Evolutionary conservation across 305 asterid species (phyloP).

Genomic region (Salvia sclarea): DNA sequence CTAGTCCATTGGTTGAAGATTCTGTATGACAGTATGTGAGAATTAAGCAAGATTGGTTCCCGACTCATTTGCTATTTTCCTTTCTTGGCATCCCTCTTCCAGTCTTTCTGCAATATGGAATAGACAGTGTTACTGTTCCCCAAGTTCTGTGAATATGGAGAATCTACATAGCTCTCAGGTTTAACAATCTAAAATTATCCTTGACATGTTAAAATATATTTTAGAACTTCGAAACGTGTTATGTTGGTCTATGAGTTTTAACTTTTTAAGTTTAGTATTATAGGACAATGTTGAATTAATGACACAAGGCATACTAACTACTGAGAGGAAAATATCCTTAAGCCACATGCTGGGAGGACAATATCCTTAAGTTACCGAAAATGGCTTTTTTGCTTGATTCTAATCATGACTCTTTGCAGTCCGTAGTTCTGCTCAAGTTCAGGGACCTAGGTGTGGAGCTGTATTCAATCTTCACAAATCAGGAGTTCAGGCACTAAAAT

Average conservation of each 20-base stretch:
- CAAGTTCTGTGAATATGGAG: slow-evolving; percentile 1
- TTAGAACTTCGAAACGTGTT: not conserved
- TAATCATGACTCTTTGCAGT: slow-evolving; percentile 50
- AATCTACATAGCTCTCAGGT: slow-evolving; percentile 2
- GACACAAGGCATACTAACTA: too few species aligned
- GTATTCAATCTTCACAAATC: slow-evolving; percentile 64
- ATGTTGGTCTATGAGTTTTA: slow-evolving; percentile 21
- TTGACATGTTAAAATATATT: slow-evolving; percentile 15
- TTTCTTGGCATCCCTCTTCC: slow-evolving; percentile 14
- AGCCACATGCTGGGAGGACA: slow-evolving; percentile 7
- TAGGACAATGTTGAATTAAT: slow-evolving; percentile 24
- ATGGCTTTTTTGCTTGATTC: slow-evolving; percentile 26
- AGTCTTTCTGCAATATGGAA: not conserved
- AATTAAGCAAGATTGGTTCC: slow-evolving; percentile 7
- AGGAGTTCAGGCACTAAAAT: slow-evolving; percentile 61
- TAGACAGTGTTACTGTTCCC: slow-evolving; percentile 8
- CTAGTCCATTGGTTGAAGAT: slow-evolving; percentile 16
- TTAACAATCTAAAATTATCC: not conserved
- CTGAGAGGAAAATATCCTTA: too few species aligned
- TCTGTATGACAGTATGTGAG: slow-evolving; percentile 27
- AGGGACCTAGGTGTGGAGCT: slow-evolving; percentile 68
- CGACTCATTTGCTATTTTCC: slow-evolving; percentile 8
- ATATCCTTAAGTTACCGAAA: slow-evolving; percentile 13
- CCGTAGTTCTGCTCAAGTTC: slow-evolving; percentile 51
- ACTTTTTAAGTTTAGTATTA: slow-evolving; percentile 8